Base-by-base conservation (phyloP, 2,329 filamentous ascomycete genomes). In the Pseudocercospora macadamiae region DNA sequence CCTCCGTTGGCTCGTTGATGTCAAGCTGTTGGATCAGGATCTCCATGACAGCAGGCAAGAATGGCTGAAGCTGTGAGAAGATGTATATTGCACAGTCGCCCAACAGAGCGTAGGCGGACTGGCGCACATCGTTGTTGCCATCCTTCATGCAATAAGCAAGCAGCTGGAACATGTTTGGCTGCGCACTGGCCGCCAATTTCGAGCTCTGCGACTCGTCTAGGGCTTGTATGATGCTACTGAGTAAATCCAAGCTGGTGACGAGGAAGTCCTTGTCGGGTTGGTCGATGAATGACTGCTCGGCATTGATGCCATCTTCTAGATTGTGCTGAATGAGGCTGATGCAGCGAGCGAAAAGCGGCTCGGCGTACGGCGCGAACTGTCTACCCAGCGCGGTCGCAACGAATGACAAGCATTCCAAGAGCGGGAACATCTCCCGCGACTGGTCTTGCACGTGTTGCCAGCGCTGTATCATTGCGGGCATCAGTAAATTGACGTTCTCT, bases 321-420 rank as follows among this genome's bases (percentile, higher is more conserved):
- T 96, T 97, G 68, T 88, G 84, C 72, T 96, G 92, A 67, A 99
- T 95, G 68, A 99, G 93, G 74, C 88, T 89, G 71, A 93, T 88
- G 73, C 93, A 97, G 64, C 95, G 86, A 55, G 83, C 80, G 78
- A 97, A 99, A 54, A 99, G 91, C 4, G 91, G 89, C 58, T 86
- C 59, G 0, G 95, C 91, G 71, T 93, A 99, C 4, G 90, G 90
- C 3, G 90, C 83, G 71, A 99, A 99, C 1, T 84, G 82, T 66
- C 88, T 83, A 28, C 90, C 89, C 39, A 99, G 86, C 2, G 95
- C 91, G 69, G 90, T 89, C 51, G 93, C 90, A 39, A 99, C 89
- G 71, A 96, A 99, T 0, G 95, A 96, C 42, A 99, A 83, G 71
- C 95, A 99, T 75, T 97, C 95, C n/a, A 97, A 82, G 48, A 99